Evolutionary conservation across 257 asterid genomes (phyloP).

Genomic region (Craterostigma plantagineum): DNA sequence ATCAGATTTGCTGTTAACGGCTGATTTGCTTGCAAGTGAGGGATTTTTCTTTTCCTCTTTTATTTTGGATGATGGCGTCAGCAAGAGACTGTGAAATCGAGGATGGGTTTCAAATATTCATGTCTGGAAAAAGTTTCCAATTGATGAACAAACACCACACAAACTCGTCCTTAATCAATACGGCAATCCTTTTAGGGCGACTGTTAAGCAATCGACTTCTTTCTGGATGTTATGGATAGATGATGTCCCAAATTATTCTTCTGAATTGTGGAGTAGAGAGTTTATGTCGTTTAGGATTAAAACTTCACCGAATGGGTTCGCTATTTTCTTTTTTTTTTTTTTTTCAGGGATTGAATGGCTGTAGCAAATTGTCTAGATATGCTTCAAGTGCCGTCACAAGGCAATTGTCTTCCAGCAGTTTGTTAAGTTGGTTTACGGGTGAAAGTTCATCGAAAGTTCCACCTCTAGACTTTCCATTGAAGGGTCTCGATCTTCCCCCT

Average conservation of each 20-base stretch:
- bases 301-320: too few relatives aligned
- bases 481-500: constrained; percentile 45
- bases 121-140: too few relatives aligned
- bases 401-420: constrained; percentile 48
- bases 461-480: constrained; percentile 61
- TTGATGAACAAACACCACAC: too few relatives aligned
- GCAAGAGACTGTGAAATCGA: too few relatives aligned
- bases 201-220: neutral
- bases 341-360: constrained; percentile 36
- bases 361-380: constrained; percentile 35
- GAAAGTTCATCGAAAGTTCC: constrained; percentile 41
- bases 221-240: neutral
- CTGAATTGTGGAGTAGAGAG: neutral
- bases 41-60: too few relatives aligned
- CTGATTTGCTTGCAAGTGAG: too few relatives aligned
- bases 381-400: constrained; percentile 48
- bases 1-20: too few relatives aligned
- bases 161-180: too few relatives aligned
- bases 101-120: too few relatives aligned
- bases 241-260: neutral
- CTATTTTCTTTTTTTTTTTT: neutral
- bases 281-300: too few relatives aligned
- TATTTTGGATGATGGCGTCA: too few relatives aligned
- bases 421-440: constrained; percentile 59
- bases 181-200: neutral